A percentile compares a stretch with the other conserved stretches of the same genome.
Conservation (phyloP, 495 filamentous ascomycete genomes). For the Pyrenopolyporus hunteri region DNA sequence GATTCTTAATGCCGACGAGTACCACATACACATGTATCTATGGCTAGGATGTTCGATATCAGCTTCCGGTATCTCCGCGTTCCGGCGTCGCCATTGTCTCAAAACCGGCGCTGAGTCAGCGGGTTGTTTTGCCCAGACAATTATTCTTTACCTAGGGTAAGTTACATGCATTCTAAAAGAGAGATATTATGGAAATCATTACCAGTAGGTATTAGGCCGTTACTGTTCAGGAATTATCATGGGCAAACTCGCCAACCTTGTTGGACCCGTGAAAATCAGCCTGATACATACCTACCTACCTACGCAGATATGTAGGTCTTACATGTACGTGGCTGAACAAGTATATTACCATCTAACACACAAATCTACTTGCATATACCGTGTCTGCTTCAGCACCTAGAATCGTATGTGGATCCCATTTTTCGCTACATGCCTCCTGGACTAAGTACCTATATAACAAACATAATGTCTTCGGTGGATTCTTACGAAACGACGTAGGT, state of each 20-base stretch:
- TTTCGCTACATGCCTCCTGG: too few relatives aligned
- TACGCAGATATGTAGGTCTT: not conserved
- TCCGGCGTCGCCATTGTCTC: conserved; percentile 24
- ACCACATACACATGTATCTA: too few relatives aligned
- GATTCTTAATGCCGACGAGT: too few relatives aligned
- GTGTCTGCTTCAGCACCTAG: not conserved
- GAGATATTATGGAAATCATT: too few relatives aligned
- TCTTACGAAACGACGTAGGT: conserved; percentile 32
- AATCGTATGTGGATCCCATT: conserved; percentile 22
- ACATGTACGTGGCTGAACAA: conserved; percentile 5
- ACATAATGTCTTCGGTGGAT: conserved; percentile 20
- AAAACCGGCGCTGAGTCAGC: conserved; percentile 10
- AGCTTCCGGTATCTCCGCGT: conserved; percentile 25
- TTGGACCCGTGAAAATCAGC: conserved; percentile 27
- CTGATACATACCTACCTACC: conserved; percentile 16
- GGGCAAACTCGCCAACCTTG: conserved; percentile 8
- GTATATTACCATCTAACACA: not conserved
- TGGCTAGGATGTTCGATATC: too few relatives aligned
- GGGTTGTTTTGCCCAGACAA: not conserved
- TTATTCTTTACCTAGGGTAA: too few relatives aligned
- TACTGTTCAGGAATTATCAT: not conserved
- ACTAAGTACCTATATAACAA: too few relatives aligned
- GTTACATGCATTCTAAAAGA: too few relatives aligned
- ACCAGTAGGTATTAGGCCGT: too few relatives aligned
- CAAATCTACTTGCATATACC: not conserved